Conservation (phyloP, 2,329 filamentous ascomycete species). For the Monosporascus sp. region DNA sequence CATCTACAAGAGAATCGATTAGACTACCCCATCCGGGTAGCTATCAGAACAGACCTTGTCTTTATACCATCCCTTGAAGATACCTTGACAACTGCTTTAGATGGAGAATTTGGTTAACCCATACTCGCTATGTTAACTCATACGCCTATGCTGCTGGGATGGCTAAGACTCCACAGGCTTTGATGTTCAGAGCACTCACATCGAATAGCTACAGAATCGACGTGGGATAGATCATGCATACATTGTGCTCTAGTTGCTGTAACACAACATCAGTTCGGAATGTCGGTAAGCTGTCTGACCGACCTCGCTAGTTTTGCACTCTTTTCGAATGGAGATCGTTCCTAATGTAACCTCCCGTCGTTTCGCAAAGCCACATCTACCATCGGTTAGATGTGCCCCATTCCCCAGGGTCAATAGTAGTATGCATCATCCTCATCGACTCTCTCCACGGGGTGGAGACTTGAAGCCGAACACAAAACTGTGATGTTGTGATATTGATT, state of each 20-base stretch:
- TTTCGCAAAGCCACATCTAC: not conserved
- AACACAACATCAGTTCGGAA: not conserved
- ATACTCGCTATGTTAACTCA: too few species aligned
- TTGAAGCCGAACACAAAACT: too few species aligned
- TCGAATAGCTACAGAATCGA: not conserved
- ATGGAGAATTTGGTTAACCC: too few species aligned
- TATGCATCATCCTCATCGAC: not conserved
- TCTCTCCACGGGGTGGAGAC: too few species aligned
- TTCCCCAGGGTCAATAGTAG: not conserved
- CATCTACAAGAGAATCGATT: slow-evolving; percentile 36
- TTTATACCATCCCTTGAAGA: too few species aligned
- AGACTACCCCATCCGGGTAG: too few species aligned
- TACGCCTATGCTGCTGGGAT: too few species aligned
- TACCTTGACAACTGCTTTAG: too few species aligned
- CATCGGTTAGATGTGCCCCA: not conserved
- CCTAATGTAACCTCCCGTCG: not conserved
- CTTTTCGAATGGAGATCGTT: not conserved
- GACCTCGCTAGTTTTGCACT: not conserved
- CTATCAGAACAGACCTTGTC: too few species aligned
- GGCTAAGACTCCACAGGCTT: too few species aligned
- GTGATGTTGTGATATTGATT: too few species aligned
- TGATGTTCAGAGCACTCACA: too few species aligned
- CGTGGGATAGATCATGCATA: not conserved
- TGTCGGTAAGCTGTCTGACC: not conserved
- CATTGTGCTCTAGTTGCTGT: not conserved